These are phyloP conservation scores for Ceratobasidium sp. DNA, from an alignment of 1,284 basidiomycete species.

Conservation along the genomic window DNA sequence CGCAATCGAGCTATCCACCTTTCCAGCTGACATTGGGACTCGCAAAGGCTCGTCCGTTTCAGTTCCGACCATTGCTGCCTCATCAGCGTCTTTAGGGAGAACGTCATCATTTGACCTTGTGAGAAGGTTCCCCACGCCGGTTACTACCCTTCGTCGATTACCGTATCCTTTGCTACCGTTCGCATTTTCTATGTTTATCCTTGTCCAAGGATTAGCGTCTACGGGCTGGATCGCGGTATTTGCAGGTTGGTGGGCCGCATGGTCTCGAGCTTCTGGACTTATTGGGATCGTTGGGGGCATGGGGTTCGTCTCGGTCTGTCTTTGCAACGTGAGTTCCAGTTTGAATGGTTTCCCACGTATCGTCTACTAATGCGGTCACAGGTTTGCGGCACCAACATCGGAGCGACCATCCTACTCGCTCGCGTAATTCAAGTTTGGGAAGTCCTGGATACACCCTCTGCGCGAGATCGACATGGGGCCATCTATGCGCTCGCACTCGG, in stretches of 20 bases:
- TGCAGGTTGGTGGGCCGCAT: slow-evolving; percentile 75
- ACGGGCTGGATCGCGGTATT: slow-evolving; percentile 95
- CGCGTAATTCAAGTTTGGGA: slow-evolving; percentile 66
- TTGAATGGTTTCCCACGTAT: not conserved
- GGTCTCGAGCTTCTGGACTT: slow-evolving; percentile 59
- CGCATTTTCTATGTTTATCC: slow-evolving; percentile 95
- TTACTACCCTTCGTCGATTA: slow-evolving; percentile 76
- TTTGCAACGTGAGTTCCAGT: slow-evolving; percentile 78
- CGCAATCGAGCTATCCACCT: slow-evolving; percentile 42
- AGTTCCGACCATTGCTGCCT: not conserved
- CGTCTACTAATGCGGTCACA: slow-evolving; percentile 50
- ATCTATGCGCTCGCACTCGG: slow-evolving; percentile 80
- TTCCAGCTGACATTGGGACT: not conserved
- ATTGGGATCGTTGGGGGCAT: slow-evolving; percentile 63
- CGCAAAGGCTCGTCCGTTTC: not conserved
- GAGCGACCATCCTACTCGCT: slow-evolving; percentile 91
- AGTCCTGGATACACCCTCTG: slow-evolving; percentile 49
- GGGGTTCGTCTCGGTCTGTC: slow-evolving; percentile 70
- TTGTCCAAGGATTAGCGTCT: slow-evolving; percentile 86
- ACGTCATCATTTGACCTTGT: slow-evolving; percentile 47
- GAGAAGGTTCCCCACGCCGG: slow-evolving; percentile 79
- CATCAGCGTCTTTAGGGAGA: not conserved
- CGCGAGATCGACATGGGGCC: slow-evolving; percentile 55
- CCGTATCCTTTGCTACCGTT: slow-evolving; percentile 91
- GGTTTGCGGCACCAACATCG: slow-evolving; percentile 94